Evolutionary conservation across 345 rosid genomes (phyloP).

Genomic region (Lenwebbia sp.): DNA sequence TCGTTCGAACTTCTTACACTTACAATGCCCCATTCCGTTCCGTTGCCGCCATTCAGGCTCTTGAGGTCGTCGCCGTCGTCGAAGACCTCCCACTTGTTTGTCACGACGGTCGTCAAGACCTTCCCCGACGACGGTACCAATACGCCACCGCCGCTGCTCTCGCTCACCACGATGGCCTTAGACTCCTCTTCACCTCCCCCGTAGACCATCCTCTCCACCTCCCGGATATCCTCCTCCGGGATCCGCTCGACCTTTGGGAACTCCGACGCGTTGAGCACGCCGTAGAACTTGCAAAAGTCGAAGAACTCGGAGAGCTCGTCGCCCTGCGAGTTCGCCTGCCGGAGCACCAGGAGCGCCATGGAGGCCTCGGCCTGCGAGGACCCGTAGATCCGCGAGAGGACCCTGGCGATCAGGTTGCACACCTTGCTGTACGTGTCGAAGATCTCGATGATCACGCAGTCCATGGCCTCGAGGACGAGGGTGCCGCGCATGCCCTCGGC

Average conservation of each 20-base stretch:
- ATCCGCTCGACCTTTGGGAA: conserved; percentile 17
- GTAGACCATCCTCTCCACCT: conserved; percentile 31
- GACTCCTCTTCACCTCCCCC: not conserved
- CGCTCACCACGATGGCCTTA: conserved; percentile 6
- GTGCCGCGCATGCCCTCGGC: conserved; percentile 26
- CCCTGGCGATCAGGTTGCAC: conserved; percentile 35
- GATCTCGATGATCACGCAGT: conserved; percentile 50
- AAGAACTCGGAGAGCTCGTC: conserved; percentile 34
- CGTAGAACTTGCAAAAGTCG: conserved; percentile 37
- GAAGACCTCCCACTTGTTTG: conserved; percentile 53
- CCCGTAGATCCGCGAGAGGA: conserved; percentile 23
- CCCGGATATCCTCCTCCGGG: conserved; percentile 31
- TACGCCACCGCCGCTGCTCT: not conserved
- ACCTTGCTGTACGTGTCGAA: conserved; percentile 49
- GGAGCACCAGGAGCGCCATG: conserved; percentile 40
- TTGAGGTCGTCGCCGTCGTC: conserved; percentile 15
- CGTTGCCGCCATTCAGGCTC: not conserved
- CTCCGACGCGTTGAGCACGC: conserved; percentile 41
- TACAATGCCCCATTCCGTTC: not conserved
- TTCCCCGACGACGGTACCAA: not conserved
- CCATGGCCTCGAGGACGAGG: conserved; percentile 68
- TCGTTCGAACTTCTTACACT: not conserved
- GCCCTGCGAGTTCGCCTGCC: conserved; percentile 35
- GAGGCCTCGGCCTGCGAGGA: conserved; percentile 32
- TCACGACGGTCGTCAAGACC: conserved; percentile 29